Conservation (phyloP, 768 basidiomycete genomes). For the Gloeostereum incarnatum region DNA sequence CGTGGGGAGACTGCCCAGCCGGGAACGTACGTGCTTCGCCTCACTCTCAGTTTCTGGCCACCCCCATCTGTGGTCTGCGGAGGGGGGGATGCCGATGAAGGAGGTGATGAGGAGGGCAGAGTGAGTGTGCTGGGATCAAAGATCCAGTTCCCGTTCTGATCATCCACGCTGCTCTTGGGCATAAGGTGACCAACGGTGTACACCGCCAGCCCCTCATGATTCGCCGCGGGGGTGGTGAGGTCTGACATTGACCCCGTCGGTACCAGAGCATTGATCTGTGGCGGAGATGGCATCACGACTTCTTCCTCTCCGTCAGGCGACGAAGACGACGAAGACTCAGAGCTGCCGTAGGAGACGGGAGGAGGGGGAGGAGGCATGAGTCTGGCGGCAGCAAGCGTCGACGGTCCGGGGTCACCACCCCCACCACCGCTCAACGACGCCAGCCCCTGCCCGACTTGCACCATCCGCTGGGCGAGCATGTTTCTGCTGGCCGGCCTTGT, state of each 20-base stretch:
- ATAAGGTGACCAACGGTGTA: slow-evolving; percentile 75
- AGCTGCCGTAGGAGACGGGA: too few relatives aligned
- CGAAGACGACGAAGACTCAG: too few relatives aligned
- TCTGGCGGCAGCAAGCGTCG: too few relatives aligned
- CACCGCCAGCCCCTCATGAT: slow-evolving; percentile 65
- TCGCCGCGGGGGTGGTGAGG: background rate
- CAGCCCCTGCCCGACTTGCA: too few relatives aligned
- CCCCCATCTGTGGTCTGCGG: too few relatives aligned
- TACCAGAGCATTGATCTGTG: background rate
- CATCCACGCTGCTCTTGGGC: slow-evolving; percentile 42
- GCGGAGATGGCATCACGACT: slow-evolving; percentile 13
- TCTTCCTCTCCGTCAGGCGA: slow-evolving; percentile 11
- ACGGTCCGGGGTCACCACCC: too few relatives aligned
- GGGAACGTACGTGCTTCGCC: slow-evolving; percentile 75
- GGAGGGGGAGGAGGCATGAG: too few relatives aligned
- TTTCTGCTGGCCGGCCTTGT: slow-evolving; percentile 19
- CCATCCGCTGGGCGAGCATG: too few relatives aligned
- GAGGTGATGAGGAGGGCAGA: slow-evolving; percentile 11
- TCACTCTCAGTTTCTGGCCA: slow-evolving; percentile 61
- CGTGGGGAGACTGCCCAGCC: slow-evolving; percentile 89
- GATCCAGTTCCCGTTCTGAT: slow-evolving; percentile 52
- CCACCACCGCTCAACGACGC: too few relatives aligned
- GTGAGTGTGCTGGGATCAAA: slow-evolving; percentile 27
- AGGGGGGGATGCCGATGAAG: slow-evolving; percentile 6
- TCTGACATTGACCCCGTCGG: background rate